Evolutionary conservation across 495 filamentous ascomycete species (phyloP), one percentile per base, ranked within the genome.

Genomic region (Physcia stellaris): DNA sequence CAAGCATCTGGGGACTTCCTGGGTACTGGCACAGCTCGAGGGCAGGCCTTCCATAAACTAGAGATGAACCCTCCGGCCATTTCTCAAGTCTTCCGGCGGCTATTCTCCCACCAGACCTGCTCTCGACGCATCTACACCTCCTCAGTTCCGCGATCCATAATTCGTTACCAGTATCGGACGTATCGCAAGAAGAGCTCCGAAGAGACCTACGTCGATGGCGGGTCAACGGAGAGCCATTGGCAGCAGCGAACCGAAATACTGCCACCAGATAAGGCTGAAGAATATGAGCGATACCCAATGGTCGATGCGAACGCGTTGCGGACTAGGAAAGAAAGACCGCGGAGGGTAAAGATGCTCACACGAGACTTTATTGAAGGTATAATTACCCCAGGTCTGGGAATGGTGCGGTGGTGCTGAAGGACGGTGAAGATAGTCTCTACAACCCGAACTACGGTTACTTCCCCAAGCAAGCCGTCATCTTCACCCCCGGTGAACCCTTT

Each of bases 371-470:
- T 99, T 50, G 90, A 99, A 59, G 86, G 86, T 93, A 54, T 43
- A 62, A 42, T 24, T 27, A 11, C 37, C 35, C 37, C 4, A 38
- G 29, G 9, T 3, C 4, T 41, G 13, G 20, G 27, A 2, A 2
- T 22, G 21, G 7, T 35, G 22, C 21, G 24, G 34, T 24, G 23
- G 12, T 45, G 23, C 38, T 39, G 13, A 42, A 6, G 19, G 1
- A 3, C 15, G 17, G 18, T 12, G 38, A 47, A 94, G 90, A 99
- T 60, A 88, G 83, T 50, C 63, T 99, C 22, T 99, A 99, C 56
- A 99, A 99, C 56, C 88, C 87, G 0, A 64, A 87, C 54, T 99
- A 99, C 49, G 90, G 90, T 37, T 99, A 96, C 61, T 99, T 99
- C 61, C 86, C 86, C 23, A 94, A 94, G 56, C 86, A 94, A 55